Evolutionary conservation across 2,329 filamentous ascomycete species (phyloP).

Genomic region (Paecilomyces dactylethromorphus): DNA sequence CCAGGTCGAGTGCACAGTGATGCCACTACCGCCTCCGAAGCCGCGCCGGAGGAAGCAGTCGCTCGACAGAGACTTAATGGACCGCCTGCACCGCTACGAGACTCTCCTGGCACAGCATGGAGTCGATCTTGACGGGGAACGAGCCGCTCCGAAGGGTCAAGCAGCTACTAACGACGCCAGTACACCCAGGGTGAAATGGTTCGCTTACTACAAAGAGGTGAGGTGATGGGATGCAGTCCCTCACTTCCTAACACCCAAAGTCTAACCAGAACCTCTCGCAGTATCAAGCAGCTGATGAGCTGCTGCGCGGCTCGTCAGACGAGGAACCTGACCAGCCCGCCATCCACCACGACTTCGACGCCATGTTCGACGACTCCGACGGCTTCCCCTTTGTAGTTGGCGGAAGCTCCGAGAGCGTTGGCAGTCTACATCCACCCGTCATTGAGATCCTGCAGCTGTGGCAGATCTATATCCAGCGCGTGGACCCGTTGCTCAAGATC

Average conservation of each 20-base stretch:
- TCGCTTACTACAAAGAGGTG: constrained; percentile 12
- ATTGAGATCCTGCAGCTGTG: too few species aligned
- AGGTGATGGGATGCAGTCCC: background rate
- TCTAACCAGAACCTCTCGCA: constrained; percentile 17
- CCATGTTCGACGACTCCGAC: constrained; percentile 51
- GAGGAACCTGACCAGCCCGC: constrained; percentile 48
- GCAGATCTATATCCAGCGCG: too few species aligned
- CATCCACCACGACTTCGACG: constrained; percentile 54
- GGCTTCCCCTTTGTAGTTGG: constrained; percentile 55
- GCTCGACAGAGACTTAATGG: constrained; percentile 61
- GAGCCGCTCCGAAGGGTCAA: too few species aligned
- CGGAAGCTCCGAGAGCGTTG: constrained; percentile 15
- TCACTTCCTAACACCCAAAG: background rate
- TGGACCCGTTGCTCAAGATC: constrained; percentile 58
- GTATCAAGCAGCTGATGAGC: constrained; percentile 47
- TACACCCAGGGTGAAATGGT: too few species aligned
- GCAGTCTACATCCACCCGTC: constrained; percentile 11
- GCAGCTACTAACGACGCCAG: too few species aligned
- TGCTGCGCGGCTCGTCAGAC: constrained; percentile 50
- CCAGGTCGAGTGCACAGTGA: constrained; percentile 47
- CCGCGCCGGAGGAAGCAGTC: constrained; percentile 55
- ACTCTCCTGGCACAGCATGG: constrained; percentile 56
- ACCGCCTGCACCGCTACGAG: constrained; percentile 62
- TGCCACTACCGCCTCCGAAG: constrained; percentile 39
- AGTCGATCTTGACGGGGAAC: constrained; percentile 60